phyloP scores from a whole-genome alignment of 495 filamentous ascomycete species.

The Elaphomyces granulatus region DNA sequence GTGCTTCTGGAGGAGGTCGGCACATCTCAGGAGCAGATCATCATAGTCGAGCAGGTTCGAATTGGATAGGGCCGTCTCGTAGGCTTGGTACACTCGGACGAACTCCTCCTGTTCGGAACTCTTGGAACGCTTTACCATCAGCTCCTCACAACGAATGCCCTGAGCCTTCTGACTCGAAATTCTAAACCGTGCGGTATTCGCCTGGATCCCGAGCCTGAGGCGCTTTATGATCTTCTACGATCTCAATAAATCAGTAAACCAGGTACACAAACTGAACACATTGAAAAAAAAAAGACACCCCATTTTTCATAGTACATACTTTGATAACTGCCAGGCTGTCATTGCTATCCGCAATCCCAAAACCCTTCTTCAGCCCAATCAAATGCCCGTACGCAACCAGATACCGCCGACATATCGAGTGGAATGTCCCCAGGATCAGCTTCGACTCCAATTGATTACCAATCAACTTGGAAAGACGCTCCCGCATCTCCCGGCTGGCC shows the following conservation, averaged over 20 bases:
- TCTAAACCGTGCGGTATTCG: slow-evolving; percentile 48
- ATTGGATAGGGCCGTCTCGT: slow-evolving; percentile 54
- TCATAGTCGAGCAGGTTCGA: slow-evolving; percentile 93
- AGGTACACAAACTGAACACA: background rate
- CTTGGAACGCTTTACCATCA: slow-evolving; percentile 29
- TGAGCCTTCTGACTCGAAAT: slow-evolving; percentile 83
- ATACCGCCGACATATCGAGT: slow-evolving; percentile 82
- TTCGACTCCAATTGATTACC: slow-evolving; percentile 63
- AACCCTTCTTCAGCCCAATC: slow-evolving; percentile 68
- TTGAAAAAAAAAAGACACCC: slow-evolving; percentile 4
- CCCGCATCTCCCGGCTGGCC: slow-evolving; percentile 90
- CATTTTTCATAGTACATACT: too few species aligned
- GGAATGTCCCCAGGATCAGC: slow-evolving; percentile 86
- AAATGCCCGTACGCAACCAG: slow-evolving; percentile 72
- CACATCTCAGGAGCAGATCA: slow-evolving; percentile 76
- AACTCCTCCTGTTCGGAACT: slow-evolving; percentile 57
- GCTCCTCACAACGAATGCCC: slow-evolving; percentile 35
- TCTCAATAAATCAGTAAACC: background rate
- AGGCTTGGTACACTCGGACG: slow-evolving; percentile 58
- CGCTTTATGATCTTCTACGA: slow-evolving; percentile 63
- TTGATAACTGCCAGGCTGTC: slow-evolving; percentile 64
- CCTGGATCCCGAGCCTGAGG: slow-evolving; percentile 51
- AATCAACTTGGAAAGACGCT: slow-evolving; percentile 63
- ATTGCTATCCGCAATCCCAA: slow-evolving; percentile 81
- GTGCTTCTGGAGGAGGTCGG: slow-evolving; percentile 58